These are phyloP conservation scores for Pleurotus djamor DNA, from an alignment of 768 basidiomycete genomes.

Conservation along the genomic window DNA sequence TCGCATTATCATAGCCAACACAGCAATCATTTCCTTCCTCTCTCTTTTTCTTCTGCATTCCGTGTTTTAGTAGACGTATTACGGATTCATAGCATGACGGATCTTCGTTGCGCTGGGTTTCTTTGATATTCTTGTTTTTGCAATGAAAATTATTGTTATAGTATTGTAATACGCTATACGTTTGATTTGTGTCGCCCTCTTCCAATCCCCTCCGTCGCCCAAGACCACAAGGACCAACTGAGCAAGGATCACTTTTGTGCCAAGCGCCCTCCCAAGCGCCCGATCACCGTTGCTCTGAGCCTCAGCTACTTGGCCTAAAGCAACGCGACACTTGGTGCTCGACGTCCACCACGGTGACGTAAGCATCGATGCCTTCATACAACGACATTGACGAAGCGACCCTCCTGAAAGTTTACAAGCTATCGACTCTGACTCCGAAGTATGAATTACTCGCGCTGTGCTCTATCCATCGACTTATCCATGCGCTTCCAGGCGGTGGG, in stretches of 20 bases:
- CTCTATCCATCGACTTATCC: background rate
- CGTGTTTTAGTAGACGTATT: slow-evolving; percentile 1
- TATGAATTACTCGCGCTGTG: slow-evolving; percentile 26
- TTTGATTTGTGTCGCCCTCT: background rate
- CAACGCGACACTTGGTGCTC: no score
- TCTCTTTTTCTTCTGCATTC: background rate
- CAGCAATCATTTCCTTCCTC: background rate
- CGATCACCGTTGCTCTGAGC: no score
- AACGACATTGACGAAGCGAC: slow-evolving; percentile 78
- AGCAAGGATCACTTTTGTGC: no score
- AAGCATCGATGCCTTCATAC: background rate
- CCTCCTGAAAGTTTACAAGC: slow-evolving; percentile 84
- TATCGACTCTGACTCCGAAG: slow-evolving; percentile 77
- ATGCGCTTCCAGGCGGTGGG: slow-evolving; percentile 67
- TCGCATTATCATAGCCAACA: background rate
- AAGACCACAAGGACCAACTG: no score
- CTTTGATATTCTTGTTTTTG: background rate
- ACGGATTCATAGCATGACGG: background rate
- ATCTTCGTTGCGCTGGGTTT: background rate
- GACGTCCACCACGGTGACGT: background rate
- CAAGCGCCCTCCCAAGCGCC: no score
- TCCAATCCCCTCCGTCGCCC: background rate
- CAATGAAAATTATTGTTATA: slow-evolving; percentile 7
- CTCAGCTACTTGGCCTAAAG: no score
- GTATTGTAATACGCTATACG: background rate